A percentile compares a stretch with the other conserved stretches of the same genome.
Conservation (phyloP, 23 red algal species). For the Chondrus crispus region DNA sequence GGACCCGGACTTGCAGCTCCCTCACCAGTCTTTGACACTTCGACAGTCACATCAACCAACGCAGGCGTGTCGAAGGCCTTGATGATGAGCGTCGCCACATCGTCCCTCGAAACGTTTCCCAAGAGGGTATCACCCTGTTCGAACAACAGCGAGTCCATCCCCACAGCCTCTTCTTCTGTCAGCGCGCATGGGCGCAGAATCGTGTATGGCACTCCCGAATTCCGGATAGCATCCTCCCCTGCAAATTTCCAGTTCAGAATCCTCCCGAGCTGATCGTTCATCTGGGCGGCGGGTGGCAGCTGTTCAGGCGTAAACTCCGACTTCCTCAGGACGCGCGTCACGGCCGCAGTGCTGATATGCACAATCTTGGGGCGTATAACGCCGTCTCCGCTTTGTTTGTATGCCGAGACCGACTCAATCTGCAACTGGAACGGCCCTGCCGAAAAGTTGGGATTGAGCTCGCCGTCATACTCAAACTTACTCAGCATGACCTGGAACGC, state of each 20-base stretch:
- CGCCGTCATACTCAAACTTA: conserved; percentile 99
- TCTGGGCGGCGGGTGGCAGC: conserved; percentile 58
- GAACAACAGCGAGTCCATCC: conserved; percentile 40
- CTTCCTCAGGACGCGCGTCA: conserved; percentile 67
- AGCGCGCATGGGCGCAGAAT: conserved; percentile 89
- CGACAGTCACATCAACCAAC: conserved; percentile 24
- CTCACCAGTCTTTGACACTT: conserved; percentile 12
- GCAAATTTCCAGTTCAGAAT: conserved; percentile 92
- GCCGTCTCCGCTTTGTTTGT: neutral
- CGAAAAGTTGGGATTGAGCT: conserved; percentile 79
- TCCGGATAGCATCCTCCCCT: conserved; percentile 82
- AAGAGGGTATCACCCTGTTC: conserved; percentile 86
- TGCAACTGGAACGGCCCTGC: conserved; percentile 70
- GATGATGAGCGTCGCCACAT: conserved; percentile 73
- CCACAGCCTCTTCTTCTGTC: conserved; percentile 72
- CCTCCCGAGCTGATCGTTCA: conserved; percentile 77
- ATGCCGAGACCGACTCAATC: conserved; percentile 53
- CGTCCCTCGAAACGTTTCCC: conserved; percentile 75
- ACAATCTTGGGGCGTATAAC: conserved; percentile 58
- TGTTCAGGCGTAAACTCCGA: conserved; percentile 63
- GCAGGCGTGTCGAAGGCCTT: neutral
- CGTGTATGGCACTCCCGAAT: conserved; percentile 52
- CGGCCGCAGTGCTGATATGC: conserved; percentile 66
- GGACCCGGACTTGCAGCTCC: neutral
- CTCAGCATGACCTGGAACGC: conserved; percentile 97